A percentile compares a stretch with the other conserved stretches of the same genome.
Conservation (phyloP, 441 rosid species). For the Pelargonium citronellum region DNA sequence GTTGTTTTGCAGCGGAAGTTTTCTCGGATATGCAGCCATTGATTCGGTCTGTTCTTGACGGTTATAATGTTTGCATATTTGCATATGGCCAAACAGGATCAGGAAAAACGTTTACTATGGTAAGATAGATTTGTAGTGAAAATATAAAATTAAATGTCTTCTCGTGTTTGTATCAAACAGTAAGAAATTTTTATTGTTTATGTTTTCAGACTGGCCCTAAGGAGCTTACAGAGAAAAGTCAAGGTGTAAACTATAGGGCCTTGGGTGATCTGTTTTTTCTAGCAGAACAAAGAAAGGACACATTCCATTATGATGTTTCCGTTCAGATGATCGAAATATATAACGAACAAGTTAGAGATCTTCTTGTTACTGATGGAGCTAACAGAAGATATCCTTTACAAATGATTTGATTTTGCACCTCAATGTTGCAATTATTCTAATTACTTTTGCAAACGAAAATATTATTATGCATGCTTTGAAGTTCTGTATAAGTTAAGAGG, state of each 20-base stretch:
- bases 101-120: constrained; percentile 91
- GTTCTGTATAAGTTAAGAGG: not conserved
- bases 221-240: constrained; percentile 65
- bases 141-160: constrained; percentile 14
- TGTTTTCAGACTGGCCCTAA: constrained; percentile 69
- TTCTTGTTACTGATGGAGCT: constrained; percentile 76
- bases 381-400: constrained; percentile 88
- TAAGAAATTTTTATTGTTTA: constrained; percentile 15
- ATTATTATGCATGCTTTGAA: not conserved
- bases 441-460: not conserved
- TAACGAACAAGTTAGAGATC: constrained; percentile 95
- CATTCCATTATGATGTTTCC: constrained; percentile 66
- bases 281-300: constrained; percentile 76
- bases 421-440: not conserved
- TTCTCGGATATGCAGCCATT: constrained; percentile 87
- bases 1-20: constrained; percentile 68
- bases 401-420: constrained; percentile 7
- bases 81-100: constrained; percentile 96
- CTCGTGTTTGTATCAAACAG: constrained; percentile 5
- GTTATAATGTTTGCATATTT: constrained; percentile 90
- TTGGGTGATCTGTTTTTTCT: constrained; percentile 75
- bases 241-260: constrained; percentile 92
- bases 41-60: constrained; percentile 85
- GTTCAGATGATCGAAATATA: constrained; percentile 98
- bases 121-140: constrained; percentile 28